These are phyloP conservation scores for Podospora pseudoanserina DNA, from an alignment of 495 filamentous ascomycete species.

Conservation along the genomic window DNA sequence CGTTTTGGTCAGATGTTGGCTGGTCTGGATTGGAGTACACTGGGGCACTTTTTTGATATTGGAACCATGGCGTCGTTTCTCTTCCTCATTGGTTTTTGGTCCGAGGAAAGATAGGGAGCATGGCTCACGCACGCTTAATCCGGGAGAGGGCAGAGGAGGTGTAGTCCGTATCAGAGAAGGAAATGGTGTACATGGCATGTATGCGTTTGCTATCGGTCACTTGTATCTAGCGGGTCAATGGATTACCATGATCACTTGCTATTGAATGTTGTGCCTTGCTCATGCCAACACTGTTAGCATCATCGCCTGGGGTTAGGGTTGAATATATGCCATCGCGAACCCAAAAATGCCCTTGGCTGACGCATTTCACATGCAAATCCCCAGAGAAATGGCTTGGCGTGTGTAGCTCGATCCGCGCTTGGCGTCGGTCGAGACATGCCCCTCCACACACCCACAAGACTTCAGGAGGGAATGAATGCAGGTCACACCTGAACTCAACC, in stretches of 20 bases:
- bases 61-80: slow-evolving; percentile 1
- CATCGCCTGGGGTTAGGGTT: background rate
- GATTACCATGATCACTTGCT: background rate
- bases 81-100: background rate
- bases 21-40: slow-evolving; percentile 7
- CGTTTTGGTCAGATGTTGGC: slow-evolving; percentile 9
- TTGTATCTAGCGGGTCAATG: background rate
- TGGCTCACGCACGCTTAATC: background rate
- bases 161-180: background rate
- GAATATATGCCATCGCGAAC: background rate
- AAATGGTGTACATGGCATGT: background rate
- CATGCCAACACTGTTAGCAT: background rate
- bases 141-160: background rate
- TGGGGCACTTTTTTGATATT: slow-evolving; percentile 4
- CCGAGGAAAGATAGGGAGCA: background rate
- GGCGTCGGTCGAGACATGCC: background rate
- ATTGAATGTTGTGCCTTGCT: background rate
- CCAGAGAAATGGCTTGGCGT: background rate
- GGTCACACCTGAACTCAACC: background rate
- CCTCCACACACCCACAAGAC: background rate
- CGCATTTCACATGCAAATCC: background rate
- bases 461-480: background rate
- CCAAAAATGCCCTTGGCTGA: background rate
- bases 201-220: background rate
- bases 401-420: background rate